These are phyloP conservation scores for Lathyrus sativus DNA, from an alignment of 306 rosid species.

Conservation along the genomic window DNA sequence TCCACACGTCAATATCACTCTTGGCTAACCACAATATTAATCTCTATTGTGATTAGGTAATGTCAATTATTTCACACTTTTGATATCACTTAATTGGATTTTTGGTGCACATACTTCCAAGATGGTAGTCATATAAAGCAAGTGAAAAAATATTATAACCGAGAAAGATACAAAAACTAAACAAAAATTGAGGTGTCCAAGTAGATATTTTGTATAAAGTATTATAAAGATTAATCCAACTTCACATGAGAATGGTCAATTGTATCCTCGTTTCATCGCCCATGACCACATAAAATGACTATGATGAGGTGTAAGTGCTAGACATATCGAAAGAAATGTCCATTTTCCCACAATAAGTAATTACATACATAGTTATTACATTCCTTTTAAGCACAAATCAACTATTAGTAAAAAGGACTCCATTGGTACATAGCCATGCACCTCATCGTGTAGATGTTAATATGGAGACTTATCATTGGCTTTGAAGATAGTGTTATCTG, in stretches of 20 bases:
- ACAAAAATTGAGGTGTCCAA: constrained; percentile 15
- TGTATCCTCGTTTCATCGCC: constrained; percentile 36
- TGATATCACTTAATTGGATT: constrained; percentile 33
- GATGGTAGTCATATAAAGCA: constrained; percentile 20
- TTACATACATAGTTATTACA: constrained; percentile 17
- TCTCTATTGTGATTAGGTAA: constrained; percentile 33
- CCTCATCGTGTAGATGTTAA: constrained; percentile 19
- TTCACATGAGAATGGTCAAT: constrained; percentile 30
- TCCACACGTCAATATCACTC: constrained; percentile 27
- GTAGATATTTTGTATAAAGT: constrained; percentile 32
- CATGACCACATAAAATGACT: constrained; percentile 37
- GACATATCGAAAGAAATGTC: constrained; percentile 13
- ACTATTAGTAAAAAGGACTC: not conserved
- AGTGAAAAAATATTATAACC: constrained; percentile 19
- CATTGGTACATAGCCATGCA: constrained; percentile 21
- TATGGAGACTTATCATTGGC: not conserved
- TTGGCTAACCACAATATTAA: constrained; percentile 32
- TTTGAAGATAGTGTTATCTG: too few species aligned
- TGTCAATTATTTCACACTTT: constrained; percentile 39
- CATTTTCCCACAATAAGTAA: constrained; percentile 9
- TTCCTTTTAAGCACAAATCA: constrained; percentile 36
- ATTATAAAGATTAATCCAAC: constrained; percentile 23
- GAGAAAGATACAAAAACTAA: constrained; percentile 34
- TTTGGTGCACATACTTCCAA: constrained; percentile 27
- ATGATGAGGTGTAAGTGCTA: constrained; percentile 7